These are phyloP conservation scores for Sclerotinia subarctica DNA, from an alignment of 2,329 filamentous ascomycete species.

Conservation along the genomic window DNA sequence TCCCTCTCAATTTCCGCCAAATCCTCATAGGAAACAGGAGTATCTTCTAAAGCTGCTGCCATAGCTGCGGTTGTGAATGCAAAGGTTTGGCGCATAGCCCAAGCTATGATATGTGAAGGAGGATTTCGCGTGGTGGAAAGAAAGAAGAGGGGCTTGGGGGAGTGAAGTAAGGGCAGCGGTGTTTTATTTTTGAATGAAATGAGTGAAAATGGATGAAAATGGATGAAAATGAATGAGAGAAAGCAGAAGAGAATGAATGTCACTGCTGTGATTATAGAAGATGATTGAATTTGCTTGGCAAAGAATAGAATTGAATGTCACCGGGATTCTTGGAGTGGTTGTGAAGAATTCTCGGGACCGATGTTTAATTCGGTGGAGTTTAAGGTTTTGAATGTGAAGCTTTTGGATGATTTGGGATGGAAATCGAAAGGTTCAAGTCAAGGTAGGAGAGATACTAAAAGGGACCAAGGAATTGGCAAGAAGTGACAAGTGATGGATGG, in stretches of 20 bases:
- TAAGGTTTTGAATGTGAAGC: neutral
- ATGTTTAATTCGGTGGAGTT: neutral
- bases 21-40: constrained; percentile 65
- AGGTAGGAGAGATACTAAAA: neutral
- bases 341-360: neutral
- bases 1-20: constrained; percentile 77
- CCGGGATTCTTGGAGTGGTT: neutral
- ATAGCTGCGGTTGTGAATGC: constrained; percentile 36
- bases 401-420: neutral
- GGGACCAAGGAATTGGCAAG: neutral
- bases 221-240: neutral
- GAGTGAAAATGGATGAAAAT: neutral
- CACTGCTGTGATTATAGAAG: neutral
- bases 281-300: neutral
- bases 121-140: neutral
- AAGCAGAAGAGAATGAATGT: neutral
- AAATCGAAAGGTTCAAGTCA: neutral
- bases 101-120: neutral
- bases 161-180: neutral
- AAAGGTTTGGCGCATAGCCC: constrained; percentile 33
- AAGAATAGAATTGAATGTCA: constrained; percentile 1
- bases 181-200: neutral
- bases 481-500: neutral
- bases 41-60: constrained; percentile 41
- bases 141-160: neutral